A percentile compares a stretch with the other conserved stretches of the same genome.
phyloP scores from a whole-genome alignment of 768 basidiomycete genomes.

The Amanita fuliginea region DNA sequence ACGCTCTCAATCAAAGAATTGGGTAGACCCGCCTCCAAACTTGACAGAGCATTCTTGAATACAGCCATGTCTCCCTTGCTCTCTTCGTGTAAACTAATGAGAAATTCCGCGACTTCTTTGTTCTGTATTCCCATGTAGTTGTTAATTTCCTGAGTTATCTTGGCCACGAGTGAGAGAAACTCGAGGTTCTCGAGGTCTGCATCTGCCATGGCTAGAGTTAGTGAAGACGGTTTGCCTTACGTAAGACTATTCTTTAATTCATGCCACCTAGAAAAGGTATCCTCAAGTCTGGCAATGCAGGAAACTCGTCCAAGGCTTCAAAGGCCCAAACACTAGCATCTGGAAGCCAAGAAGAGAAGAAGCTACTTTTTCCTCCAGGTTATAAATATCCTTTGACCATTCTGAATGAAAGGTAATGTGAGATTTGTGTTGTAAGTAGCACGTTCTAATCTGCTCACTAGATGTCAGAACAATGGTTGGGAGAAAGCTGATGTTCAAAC shows the following conservation, averaged over 20 bases:
- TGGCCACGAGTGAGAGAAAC: constrained; percentile 80
- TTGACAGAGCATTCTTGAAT: constrained; percentile 74
- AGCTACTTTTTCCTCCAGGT: constrained; percentile 70
- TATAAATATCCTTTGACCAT: constrained; percentile 77
- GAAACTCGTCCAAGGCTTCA: constrained; percentile 61
- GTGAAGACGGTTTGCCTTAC: constrained; percentile 7
- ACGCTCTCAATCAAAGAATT: constrained; percentile 88
- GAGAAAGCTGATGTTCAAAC: constrained; percentile 75
- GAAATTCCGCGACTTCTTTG: constrained; percentile 91
- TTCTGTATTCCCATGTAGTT: constrained; percentile 81
- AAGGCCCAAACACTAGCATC: constrained; percentile 13
- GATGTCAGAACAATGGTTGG: constrained; percentile 87
- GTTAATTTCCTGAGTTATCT: constrained; percentile 87
- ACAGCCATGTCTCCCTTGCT: constrained; percentile 60
- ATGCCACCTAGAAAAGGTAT: constrained; percentile 65
- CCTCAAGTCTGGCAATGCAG: constrained; percentile 84
- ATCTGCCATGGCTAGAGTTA: constrained; percentile 39
- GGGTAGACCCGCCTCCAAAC: constrained; percentile 74
- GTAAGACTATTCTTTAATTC: constrained; percentile 4
- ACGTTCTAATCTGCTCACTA: constrained; percentile 15
- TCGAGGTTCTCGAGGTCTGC: constrained; percentile 88
- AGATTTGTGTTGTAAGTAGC: neutral
- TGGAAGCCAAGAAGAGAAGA: constrained; percentile 25
- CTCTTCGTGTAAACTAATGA: constrained; percentile 81
- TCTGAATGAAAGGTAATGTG: constrained; percentile 62